A percentile compares a stretch with the other conserved stretches of the same genome.
phyloP scores from a whole-genome alignment of 1,139 yeast genomes.

The Yamadazyma diospyri region DNA sequence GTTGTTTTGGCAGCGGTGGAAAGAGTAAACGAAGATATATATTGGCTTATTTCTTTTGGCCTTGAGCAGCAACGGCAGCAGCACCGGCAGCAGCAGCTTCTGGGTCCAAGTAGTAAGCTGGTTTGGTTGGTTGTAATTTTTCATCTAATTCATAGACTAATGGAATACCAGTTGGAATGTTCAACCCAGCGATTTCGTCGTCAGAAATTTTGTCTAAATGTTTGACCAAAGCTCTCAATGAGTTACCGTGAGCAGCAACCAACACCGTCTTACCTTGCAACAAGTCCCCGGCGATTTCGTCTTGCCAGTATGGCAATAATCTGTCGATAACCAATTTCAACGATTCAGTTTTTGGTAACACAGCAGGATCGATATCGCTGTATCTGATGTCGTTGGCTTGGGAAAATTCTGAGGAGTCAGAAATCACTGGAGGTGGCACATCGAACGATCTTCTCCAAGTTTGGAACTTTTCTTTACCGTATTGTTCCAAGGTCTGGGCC shows the following conservation, averaged over 20 bases:
- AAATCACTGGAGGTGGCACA: conserved; percentile 92
- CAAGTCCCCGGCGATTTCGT: conserved; percentile 82
- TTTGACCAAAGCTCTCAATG: conserved; percentile 94
- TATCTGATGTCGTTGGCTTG: conserved; percentile 87
- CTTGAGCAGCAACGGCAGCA: conserved; percentile 98
- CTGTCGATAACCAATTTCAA: conserved; percentile 94
- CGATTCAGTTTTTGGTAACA: conserved; percentile 92
- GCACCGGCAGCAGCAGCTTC: conserved; percentile 99
- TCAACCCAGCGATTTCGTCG: conserved; percentile 86
- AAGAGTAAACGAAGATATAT: background rate
- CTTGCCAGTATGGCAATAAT: conserved; percentile 97
- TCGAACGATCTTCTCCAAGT: conserved; percentile 98
- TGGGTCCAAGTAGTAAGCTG: conserved; percentile 96
- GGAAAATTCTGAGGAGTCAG: conserved; percentile 73
- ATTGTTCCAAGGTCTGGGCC: conserved; percentile 84
- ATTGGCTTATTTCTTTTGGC: conserved; percentile 48
- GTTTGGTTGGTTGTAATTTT: conserved; percentile 83
- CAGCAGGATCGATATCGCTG: conserved; percentile 75
- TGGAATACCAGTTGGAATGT: conserved; percentile 99
- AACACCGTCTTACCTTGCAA: conserved; percentile 85
- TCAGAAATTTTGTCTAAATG: conserved; percentile 94
- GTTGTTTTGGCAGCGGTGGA: background rate
- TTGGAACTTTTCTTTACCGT: conserved; percentile 92
- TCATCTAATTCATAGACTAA: conserved; percentile 94
- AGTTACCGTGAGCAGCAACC: conserved; percentile 98